Evolutionary conservation across 352 stramenopile species (phyloP).

Genomic region (Globisporangium lucens): DNA sequence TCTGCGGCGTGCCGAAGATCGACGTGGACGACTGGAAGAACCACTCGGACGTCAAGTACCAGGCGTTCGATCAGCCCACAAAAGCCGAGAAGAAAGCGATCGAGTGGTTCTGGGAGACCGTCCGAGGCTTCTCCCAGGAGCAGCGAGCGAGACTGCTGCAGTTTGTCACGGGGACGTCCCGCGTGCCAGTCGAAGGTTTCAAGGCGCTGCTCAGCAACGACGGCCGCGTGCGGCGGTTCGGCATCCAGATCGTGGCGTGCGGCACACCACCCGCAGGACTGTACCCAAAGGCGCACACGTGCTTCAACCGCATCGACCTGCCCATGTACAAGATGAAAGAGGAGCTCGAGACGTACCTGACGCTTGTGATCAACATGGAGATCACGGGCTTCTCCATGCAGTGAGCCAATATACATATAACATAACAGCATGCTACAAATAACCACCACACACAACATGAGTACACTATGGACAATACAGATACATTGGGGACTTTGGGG

Average conservation of each 20-base stretch:
- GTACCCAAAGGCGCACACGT: conserved; percentile 85
- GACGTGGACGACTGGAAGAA: conserved; percentile 89
- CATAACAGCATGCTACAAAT: not conserved
- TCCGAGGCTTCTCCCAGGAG: conserved; percentile 78
- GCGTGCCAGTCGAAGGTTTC: conserved; percentile 95
- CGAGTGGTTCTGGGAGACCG: conserved; percentile 89
- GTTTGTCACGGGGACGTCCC: conserved; percentile 89
- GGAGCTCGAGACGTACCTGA: conserved; percentile 93
- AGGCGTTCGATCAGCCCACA: conserved; percentile 59
- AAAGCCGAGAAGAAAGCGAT: conserved; percentile 64
- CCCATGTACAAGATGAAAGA: conserved; percentile 68
- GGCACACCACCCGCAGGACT: conserved; percentile 62
- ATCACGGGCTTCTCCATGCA: conserved; percentile 96
- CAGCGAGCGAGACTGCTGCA: conserved; percentile 86
- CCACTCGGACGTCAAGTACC: conserved; percentile 82
- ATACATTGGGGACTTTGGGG: not conserved
- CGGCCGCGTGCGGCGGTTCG: conserved; percentile 92
- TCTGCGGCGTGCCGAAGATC: conserved; percentile 89
- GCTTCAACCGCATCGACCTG: conserved; percentile 88
- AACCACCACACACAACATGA: not conserved
- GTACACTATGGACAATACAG: conserved; percentile 5
- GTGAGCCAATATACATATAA: conserved; percentile 46
- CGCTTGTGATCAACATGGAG: conserved; percentile 98
- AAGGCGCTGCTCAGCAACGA: conserved; percentile 78
- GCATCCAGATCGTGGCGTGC: conserved; percentile 93